Evolutionary conservation across 2,329 filamentous ascomycete species (phyloP).

Genomic region (Tolypocladium nubicola): DNA sequence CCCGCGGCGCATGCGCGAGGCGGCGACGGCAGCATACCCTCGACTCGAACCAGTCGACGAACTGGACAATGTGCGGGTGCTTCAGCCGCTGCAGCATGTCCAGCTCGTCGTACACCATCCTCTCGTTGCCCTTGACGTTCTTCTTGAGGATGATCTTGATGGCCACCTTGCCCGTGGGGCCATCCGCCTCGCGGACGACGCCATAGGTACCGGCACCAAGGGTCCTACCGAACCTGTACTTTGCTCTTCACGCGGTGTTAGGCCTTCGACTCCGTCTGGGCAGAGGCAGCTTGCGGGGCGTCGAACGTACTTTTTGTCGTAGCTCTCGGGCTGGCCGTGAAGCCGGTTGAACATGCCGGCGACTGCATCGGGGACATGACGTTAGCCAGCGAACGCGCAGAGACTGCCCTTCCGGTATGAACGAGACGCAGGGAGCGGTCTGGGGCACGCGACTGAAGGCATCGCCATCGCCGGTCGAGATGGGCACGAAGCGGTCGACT

Average conservation of each 20-base stretch:
- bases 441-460: not conserved
- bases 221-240: constrained; percentile 86
- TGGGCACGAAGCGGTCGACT: constrained; percentile 10
- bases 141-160: constrained; percentile 99
- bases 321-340: constrained; percentile 92
- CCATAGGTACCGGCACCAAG: constrained; percentile 96
- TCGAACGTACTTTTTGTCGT: constrained; percentile 85
- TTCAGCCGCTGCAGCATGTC: constrained; percentile 83
- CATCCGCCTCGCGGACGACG: constrained; percentile 90
- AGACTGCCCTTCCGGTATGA: not conserved
- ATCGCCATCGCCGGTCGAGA: no score
- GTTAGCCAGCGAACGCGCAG: not conserved
- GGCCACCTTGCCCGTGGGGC: constrained; percentile 74
- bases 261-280: not conserved
- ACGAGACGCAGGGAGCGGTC: no score
- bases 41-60: constrained; percentile 98
- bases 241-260: constrained; percentile 43
- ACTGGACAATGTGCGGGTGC: constrained; percentile 93
- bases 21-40: constrained; percentile 47
- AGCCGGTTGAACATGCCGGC: constrained; percentile 89
- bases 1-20: not conserved
- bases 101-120: constrained; percentile 97
- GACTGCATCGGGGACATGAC: constrained; percentile 39
- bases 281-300: not conserved
- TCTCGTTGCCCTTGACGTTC: constrained; percentile 95